Conservation (phyloP, 2,329 filamentous ascomycete genomes). For the Neonectria magnoliae region DNA sequence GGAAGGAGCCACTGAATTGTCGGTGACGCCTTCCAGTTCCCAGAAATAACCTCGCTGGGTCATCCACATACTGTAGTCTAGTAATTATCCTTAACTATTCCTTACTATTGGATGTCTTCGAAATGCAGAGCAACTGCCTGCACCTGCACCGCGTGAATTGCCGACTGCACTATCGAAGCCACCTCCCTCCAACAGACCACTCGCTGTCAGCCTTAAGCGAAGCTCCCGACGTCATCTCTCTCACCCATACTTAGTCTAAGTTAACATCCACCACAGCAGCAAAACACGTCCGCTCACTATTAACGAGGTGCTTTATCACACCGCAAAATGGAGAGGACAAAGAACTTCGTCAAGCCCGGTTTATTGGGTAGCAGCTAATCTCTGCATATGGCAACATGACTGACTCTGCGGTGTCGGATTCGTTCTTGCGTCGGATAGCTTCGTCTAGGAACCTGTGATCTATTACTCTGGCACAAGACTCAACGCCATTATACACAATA, state of each 20-base stretch:
- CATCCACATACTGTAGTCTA: no score
- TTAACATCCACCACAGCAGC: background rate
- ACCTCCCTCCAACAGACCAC: constrained; percentile 10
- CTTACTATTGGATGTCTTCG: background rate
- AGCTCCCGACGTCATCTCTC: background rate
- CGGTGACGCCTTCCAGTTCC: background rate
- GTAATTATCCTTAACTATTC: no score
- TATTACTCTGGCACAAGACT: background rate
- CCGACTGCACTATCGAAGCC: constrained; percentile 10
- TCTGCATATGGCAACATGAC: constrained; percentile 14
- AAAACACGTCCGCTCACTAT: background rate
- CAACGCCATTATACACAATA: background rate
- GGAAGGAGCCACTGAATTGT: background rate
- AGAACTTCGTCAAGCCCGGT: background rate
- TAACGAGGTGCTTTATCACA: background rate
- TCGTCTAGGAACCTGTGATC: background rate
- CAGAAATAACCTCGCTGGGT: background rate
- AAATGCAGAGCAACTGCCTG: background rate
- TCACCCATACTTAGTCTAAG: background rate
- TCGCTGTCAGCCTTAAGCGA: constrained; percentile 17
- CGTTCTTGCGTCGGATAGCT: background rate
- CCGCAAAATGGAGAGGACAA: background rate
- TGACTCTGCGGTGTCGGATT: constrained; percentile 11
- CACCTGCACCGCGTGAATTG: background rate
- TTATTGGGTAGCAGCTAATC: constrained; percentile 15